Conservation (phyloP, 1,139 yeast genomes). For the Saccharomyces hybrid region DNA sequence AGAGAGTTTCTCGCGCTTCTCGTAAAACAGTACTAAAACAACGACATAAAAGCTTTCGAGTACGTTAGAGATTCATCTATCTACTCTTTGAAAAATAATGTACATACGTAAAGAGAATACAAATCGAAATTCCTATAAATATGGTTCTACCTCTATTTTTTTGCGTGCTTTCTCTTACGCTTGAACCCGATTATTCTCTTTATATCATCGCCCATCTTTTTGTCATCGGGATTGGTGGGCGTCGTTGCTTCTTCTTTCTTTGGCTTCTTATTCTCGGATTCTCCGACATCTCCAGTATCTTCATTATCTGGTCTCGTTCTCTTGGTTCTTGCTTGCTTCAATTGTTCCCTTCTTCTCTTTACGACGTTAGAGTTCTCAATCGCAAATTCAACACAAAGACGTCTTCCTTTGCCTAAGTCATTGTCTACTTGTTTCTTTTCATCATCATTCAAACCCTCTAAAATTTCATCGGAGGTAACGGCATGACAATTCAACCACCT, state of each 20-base stretch:
- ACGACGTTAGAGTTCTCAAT: conserved; percentile 90
- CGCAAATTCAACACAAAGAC: conserved; percentile 90
- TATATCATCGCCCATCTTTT: conserved; percentile 41
- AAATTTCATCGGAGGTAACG: conserved; percentile 62
- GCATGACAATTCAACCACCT: conserved; percentile 96
- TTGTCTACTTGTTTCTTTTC: conserved; percentile 48
- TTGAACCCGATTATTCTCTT: conserved; percentile 61
- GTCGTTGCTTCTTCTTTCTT: conserved; percentile 28
- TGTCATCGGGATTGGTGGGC: conserved; percentile 24
- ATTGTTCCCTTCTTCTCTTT: conserved; percentile 76
- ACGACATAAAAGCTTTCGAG: background rate
- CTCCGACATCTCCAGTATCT: conserved; percentile 19
- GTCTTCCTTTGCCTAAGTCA: conserved; percentile 55
- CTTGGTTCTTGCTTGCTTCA: conserved; percentile 40
- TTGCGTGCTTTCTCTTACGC: conserved; percentile 53
- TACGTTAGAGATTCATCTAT: background rate
- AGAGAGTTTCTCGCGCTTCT: background rate
- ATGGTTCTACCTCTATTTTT: conserved; percentile 20
- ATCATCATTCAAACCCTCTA: conserved; percentile 66
- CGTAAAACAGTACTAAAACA: too few species aligned
- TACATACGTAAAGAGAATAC: background rate
- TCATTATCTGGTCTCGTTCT: conserved; percentile 29
- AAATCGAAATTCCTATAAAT: conserved; percentile 9
- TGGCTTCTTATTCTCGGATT: conserved; percentile 8
- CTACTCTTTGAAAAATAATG: background rate